Conservation (phyloP, 2,329 filamentous ascomycete genomes). For the Xylariaceae sp. region DNA sequence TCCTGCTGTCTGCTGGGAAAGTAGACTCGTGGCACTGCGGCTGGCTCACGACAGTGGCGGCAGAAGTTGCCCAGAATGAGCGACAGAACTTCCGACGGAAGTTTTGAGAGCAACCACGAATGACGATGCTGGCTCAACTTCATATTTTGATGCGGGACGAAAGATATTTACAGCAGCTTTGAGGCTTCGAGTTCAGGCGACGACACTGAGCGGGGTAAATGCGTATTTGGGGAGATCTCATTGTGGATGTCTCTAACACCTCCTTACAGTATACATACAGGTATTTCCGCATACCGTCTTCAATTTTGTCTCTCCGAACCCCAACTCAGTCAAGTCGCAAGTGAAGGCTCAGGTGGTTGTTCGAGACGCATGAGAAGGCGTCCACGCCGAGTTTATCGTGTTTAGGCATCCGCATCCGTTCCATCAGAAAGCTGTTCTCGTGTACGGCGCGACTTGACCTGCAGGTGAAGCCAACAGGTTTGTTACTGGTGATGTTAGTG, state of each 20-base stretch:
- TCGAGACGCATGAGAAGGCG: neutral
- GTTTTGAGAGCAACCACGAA: neutral
- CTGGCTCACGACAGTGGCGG: slow-evolving; percentile 11
- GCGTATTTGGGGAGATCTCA: no score
- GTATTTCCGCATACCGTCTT: no score
- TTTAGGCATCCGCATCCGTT: neutral
- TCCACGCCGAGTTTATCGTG: neutral
- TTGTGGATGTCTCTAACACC: no score
- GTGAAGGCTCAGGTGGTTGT: neutral
- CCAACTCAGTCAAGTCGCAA: no score
- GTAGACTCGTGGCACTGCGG: neutral
- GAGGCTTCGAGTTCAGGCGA: no score
- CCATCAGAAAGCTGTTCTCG: neutral
- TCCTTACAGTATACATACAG: no score
- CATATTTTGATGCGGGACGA: neutral
- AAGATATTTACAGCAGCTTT: no score
- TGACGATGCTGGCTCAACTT: neutral
- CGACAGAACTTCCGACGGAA: slow-evolving; percentile 10
- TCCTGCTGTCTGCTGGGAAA: slow-evolving; percentile 8
- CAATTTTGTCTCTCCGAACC: no score
- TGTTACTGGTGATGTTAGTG: neutral
- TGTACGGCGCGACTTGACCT: neutral
- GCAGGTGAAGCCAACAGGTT: neutral
- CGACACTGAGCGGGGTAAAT: no score
- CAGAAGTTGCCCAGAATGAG: slow-evolving; percentile 17